These are phyloP conservation scores for Entomortierella lignicola DNA, from an alignment of 192 early-diverging fungal species.

Conservation along the genomic window DNA sequence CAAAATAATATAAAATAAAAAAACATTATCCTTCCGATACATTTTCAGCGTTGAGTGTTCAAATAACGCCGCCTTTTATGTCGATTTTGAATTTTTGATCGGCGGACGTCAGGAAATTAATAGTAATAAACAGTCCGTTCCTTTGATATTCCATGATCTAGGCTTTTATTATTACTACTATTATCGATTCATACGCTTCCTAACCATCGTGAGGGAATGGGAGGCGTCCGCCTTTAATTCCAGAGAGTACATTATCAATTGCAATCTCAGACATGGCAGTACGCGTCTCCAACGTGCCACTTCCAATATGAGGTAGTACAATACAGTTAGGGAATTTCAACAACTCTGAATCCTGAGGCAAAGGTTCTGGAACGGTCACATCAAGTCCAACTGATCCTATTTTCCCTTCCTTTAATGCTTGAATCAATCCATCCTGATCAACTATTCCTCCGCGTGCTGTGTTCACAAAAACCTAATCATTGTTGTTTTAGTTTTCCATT, in stretches of 20 bases:
- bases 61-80: too few relatives aligned
- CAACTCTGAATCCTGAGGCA: conserved; percentile 71
- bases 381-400: conserved; percentile 85
- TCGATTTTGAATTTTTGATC: too few relatives aligned
- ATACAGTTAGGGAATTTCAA: conserved; percentile 68
- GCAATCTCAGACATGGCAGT: conserved; percentile 83
- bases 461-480: conserved; percentile 88
- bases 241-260: conserved; percentile 77
- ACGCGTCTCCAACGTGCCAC: conserved; percentile 85
- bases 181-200: neutral
- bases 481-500: too few relatives aligned
- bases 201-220: conserved; percentile 43
- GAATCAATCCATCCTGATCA: conserved; percentile 76
- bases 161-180: neutral
- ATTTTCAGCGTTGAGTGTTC: too few relatives aligned
- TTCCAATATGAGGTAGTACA: conserved; percentile 88
- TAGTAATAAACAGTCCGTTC: too few relatives aligned
- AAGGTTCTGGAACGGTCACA: conserved; percentile 88
- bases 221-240: conserved; percentile 63
- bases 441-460: conserved; percentile 84
- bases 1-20: too few relatives aligned
- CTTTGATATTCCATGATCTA: too few relatives aligned
- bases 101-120: too few relatives aligned
- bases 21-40: too few relatives aligned
- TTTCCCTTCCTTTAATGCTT: conserved; percentile 66